A percentile compares a stretch with the other conserved stretches of the same genome.
Conservation (phyloP, 2,329 filamentous ascomycete species). For the Fusarium pseudograminearum region DNA sequence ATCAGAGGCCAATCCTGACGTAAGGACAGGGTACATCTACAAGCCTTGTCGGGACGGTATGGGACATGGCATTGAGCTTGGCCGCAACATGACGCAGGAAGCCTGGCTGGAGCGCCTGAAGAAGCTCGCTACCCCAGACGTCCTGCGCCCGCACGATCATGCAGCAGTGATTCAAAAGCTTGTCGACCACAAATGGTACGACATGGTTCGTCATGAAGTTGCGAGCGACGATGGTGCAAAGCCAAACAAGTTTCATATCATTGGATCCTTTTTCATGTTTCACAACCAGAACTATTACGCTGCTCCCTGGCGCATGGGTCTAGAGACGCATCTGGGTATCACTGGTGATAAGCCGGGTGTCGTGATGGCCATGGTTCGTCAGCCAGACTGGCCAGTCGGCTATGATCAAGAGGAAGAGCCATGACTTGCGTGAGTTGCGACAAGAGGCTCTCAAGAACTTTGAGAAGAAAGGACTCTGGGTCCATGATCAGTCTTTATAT, state of each 20-base stretch:
- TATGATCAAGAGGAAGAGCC: constrained; percentile 14
- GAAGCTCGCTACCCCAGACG: constrained; percentile 9
- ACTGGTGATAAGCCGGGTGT: constrained; percentile 17
- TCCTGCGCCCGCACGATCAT: constrained; percentile 15
- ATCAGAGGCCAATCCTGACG: not conserved
- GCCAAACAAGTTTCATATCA: constrained; percentile 29
- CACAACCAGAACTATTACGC: constrained; percentile 10
- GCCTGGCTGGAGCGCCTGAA: constrained; percentile 17
- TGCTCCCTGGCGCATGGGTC: constrained; percentile 18
- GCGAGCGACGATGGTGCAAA: constrained; percentile 10
- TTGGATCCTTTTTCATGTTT: constrained; percentile 34
- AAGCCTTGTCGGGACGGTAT: constrained; percentile 32
- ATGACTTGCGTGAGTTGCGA: not conserved
- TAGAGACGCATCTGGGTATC: constrained; percentile 32
- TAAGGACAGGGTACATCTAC: constrained; percentile 15
- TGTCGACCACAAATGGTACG: constrained; percentile 31
- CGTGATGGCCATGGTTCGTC: constrained; percentile 24
- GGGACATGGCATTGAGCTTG: constrained; percentile 24
- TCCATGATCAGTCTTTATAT: not conserved
- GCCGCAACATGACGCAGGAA: constrained; percentile 14
- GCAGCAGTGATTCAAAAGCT: constrained; percentile 30
- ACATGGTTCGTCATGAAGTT: constrained; percentile 30
- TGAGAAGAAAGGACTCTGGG: not conserved
- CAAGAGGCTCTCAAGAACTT: rapidly evolving
- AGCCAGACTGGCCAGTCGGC: constrained; percentile 19